Base-by-base conservation (phyloP, 768 basidiomycete genomes). In the Chalciporus sphaerocephalus region DNA sequence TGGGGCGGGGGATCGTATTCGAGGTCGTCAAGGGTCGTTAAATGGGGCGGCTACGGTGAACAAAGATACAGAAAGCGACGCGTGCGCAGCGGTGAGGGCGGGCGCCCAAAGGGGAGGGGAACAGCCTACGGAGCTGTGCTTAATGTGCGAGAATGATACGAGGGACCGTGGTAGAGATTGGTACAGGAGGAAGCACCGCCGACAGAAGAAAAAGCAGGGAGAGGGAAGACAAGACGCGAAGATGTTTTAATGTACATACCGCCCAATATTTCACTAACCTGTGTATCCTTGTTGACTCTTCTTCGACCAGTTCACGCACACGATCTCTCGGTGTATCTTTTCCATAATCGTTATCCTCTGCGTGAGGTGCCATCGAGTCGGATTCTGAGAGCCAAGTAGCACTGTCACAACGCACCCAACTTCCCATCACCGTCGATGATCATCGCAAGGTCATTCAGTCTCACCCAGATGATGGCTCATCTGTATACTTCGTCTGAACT, bases 1-100 rank as follows among this genome's bases (percentile, higher is more conserved):
- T 16, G 18, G 25, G 30, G 23, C 15, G 25, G 24, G 37, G 22
- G 33, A 45, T 55, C 55, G 60, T 51, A 28, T 15, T 38, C 22
- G 15, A 30, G 47, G 52, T 63, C 61, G 61, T 64, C 54, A 61
- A 48, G 52, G 54, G 56, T 63, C 61, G 64, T 66, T 49, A 63
- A 51, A 50, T 42, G 40, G 27, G n/a, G 36, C 41, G 40, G 40
- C 12, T 2, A 48, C 35, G 16, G 42, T 18, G 20, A 34, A 44
- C 22, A 9, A 39, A 28, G 30, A 27, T 25, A 37, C 40, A 40
- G 38, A 3, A 23, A 30, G 16, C 48, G 40, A 13, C 38, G 38
- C 39, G 42, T 24, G 15, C 41, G 34, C 38, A 45, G 45, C 46
- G 42, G 45, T 43, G 52, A 47, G 20, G 20, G 15, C 25, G 16